A percentile compares a stretch with the other conserved stretches of the same genome.
Evolutionary conservation across 495 filamentous ascomycete genomes (phyloP).

Genomic region (Penicillium malachiteum): DNA sequence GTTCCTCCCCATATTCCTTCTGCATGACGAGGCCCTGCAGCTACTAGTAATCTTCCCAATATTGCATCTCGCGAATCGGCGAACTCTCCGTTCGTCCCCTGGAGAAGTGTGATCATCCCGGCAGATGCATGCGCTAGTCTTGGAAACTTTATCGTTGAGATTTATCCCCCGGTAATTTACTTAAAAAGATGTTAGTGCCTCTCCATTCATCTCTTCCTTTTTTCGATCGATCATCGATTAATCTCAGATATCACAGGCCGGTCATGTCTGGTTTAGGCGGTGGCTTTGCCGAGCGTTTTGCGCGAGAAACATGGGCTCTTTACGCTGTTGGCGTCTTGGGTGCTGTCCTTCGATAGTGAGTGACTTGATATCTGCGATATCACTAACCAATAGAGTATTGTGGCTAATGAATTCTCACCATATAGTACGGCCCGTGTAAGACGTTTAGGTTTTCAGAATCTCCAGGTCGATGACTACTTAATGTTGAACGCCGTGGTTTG

Average conservation of each 20-base stretch:
- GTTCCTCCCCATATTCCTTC: conserved; percentile 1
- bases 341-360: conserved; percentile 45
- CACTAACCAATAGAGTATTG: background rate
- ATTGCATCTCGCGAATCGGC: conserved; percentile 15
- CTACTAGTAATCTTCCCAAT: conserved; percentile 6
- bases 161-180: conserved; percentile 3
- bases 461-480: conserved; percentile 54
- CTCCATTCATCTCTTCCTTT: conserved; percentile 2
- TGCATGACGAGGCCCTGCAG: conserved; percentile 7
- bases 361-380: conserved; percentile 5
- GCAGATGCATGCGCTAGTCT: conserved; percentile 17
- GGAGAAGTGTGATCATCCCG: conserved; percentile 12
- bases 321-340: conserved; percentile 47
- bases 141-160: conserved; percentile 18
- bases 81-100: conserved; percentile 14
- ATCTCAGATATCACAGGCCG: conserved; percentile 20
- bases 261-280: conserved; percentile 38
- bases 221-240: conserved; percentile 14
- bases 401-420: background rate
- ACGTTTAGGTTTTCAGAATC: conserved; percentile 42
- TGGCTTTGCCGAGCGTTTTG: conserved; percentile 34
- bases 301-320: conserved; percentile 47
- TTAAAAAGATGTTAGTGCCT: conserved; percentile 26
- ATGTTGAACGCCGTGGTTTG: conserved; percentile 49
- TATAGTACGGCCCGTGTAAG: conserved; percentile 48